phyloP scores from a whole-genome alignment of 306 rosid genomes.

The Cucumis cinereus region DNA sequence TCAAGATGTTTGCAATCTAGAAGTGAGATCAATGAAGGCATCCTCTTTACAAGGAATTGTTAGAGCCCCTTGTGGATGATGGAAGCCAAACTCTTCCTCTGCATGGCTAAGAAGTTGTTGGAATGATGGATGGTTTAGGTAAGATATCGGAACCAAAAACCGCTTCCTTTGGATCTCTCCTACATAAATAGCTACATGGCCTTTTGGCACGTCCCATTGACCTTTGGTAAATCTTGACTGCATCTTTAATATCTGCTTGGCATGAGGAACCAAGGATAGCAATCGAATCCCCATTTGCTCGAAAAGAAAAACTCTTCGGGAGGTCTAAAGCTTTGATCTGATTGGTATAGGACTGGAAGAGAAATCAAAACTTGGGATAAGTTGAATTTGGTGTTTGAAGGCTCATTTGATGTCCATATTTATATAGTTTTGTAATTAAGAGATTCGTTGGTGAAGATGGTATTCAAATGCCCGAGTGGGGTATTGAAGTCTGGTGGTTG shows the following conservation, averaged over 20 bases:
- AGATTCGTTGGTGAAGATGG: neutral
- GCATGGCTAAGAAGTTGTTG: slow-evolving; percentile 14
- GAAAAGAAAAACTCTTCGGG: neutral
- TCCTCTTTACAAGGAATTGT: slow-evolving; percentile 37
- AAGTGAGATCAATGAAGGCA: slow-evolving; percentile 20
- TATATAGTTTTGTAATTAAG: neutral
- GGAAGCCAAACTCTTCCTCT: slow-evolving; percentile 35
- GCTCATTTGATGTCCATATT: neutral
- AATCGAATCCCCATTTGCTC: neutral
- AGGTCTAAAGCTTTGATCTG: neutral
- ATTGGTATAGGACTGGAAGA: neutral
- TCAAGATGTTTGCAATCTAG: slow-evolving; percentile 4
- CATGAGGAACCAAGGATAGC: slow-evolving; percentile 2
- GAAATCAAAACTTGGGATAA: neutral
- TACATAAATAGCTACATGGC: slow-evolving; percentile 1
- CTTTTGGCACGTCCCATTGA: slow-evolving; percentile 1
- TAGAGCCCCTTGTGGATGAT: slow-evolving; percentile 36
- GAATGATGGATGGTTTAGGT: slow-evolving; percentile 12
- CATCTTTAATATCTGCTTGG: neutral
- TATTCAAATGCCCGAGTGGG: neutral
- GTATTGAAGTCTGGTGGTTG: neutral
- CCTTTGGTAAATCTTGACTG: neutral
- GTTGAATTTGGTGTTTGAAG: neutral
- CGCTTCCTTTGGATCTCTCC: slow-evolving; percentile 11
- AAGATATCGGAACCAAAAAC: slow-evolving; percentile 12